These are phyloP conservation scores for Mycena sanguinolenta DNA, from an alignment of 768 basidiomycete genomes.

Conservation along the genomic window DNA sequence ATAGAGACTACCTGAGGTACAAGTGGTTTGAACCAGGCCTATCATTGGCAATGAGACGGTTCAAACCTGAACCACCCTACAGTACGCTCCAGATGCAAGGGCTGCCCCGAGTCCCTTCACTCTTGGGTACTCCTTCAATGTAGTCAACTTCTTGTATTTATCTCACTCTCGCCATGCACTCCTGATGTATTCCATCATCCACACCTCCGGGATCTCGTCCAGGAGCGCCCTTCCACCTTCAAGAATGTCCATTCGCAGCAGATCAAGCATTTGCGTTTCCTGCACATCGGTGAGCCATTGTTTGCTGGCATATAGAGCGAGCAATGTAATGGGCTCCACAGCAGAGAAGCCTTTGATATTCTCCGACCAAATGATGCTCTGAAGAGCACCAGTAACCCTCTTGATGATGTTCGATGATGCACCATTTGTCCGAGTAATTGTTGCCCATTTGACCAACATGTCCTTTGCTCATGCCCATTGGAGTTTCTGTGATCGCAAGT, in stretches of 20 bases:
- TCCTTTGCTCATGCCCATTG: not conserved
- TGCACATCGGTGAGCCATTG: slow-evolving; percentile 6
- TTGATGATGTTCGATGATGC: not conserved
- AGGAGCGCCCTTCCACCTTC: not conserved
- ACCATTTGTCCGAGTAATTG: not conserved
- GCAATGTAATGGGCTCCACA: not conserved
- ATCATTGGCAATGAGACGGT: too few species aligned
- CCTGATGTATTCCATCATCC: slow-evolving; percentile 12
- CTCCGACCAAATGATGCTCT: not conserved
- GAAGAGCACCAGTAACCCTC: not conserved
- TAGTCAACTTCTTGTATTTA: not conserved
- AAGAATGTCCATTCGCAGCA: not conserved
- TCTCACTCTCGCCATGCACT: not conserved
- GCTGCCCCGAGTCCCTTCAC: not conserved
- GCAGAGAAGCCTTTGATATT: not conserved
- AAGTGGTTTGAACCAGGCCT: too few species aligned
- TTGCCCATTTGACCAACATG: not conserved
- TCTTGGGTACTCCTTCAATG: not conserved
- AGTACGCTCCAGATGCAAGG: slow-evolving; percentile 3
- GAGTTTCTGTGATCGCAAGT: not conserved
- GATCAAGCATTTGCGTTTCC: not conserved
- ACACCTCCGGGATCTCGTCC: slow-evolving; percentile 1
- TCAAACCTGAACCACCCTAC: too few species aligned
- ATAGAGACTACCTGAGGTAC: too few species aligned
- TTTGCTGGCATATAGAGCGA: not conserved